Conservation (phyloP, 768 basidiomycete genomes). For the Lentinula edodes region DNA sequence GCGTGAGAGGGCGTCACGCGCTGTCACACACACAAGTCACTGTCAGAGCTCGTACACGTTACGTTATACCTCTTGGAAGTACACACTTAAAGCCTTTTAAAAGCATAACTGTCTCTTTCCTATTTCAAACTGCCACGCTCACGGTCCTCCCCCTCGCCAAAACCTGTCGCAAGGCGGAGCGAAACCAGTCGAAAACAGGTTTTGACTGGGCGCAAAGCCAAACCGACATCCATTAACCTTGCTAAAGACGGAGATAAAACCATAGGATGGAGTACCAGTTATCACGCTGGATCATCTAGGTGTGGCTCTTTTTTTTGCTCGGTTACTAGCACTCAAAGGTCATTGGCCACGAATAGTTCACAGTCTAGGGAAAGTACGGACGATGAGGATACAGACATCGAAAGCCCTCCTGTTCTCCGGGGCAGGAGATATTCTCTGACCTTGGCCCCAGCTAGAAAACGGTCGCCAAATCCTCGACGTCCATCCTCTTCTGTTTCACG, state of each 20-base stretch:
- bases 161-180: slow-evolving; percentile 43
- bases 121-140: slow-evolving; percentile 68
- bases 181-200: slow-evolving; percentile 36
- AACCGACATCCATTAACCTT: slow-evolving; percentile 17
- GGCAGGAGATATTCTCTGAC: slow-evolving; percentile 35
- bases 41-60: background rate
- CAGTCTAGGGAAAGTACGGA: slow-evolving; percentile 46
- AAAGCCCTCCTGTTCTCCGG: slow-evolving; percentile 30
- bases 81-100: no score
- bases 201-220: slow-evolving; percentile 27
- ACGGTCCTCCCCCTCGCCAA: slow-evolving; percentile 70
- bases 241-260: slow-evolving; percentile 17
- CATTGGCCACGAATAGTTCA: slow-evolving; percentile 30
- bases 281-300: slow-evolving; percentile 83
- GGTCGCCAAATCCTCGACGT: slow-evolving; percentile 13
- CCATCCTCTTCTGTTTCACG: slow-evolving; percentile 15
- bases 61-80: background rate
- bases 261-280: slow-evolving; percentile 80
- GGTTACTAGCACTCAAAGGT: background rate
- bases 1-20: background rate
- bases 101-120: background rate
- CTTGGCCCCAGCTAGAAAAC: slow-evolving; percentile 16
- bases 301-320: slow-evolving; percentile 23
- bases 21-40: background rate
- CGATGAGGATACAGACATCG: slow-evolving; percentile 56